Conservation (phyloP, 129 eudicot species). For the Artemisia tridentata region DNA sequence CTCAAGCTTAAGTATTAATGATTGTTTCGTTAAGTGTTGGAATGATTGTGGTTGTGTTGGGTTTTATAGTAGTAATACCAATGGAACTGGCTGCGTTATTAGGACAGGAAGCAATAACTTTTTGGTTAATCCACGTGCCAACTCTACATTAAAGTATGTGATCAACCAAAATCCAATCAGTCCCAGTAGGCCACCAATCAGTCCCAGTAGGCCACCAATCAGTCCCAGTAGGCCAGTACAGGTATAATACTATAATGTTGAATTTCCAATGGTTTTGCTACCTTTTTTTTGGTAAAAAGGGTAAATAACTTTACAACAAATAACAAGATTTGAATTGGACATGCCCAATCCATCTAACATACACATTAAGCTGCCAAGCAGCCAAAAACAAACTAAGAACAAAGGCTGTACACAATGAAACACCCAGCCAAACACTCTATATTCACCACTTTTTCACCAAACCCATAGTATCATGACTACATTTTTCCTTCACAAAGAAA, state of each 20-base stretch:
- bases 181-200: too few species aligned
- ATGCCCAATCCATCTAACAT: too few species aligned
- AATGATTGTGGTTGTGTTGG: constrained; percentile 46
- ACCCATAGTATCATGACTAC: too few species aligned
- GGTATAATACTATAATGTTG: constrained; percentile 1
- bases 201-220: too few species aligned
- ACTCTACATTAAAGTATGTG: constrained; percentile 12
- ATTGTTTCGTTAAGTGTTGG: constrained; percentile 50
- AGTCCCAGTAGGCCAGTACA: neutral
- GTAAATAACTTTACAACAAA: too few species aligned
- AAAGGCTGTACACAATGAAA: too few species aligned
- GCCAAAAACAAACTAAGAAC: too few species aligned
- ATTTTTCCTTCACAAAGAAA: too few species aligned
- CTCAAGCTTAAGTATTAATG: constrained; percentile 38
- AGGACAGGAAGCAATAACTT: constrained; percentile 14
- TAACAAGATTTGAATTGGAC: too few species aligned
- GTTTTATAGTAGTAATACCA: constrained; percentile 9
- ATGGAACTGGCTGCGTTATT: constrained; percentile 30
- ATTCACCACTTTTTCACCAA: neutral
- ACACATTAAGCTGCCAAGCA: too few species aligned
- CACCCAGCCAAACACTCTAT: too few species aligned
- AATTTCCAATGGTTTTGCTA: neutral
- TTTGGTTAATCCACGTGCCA: constrained; percentile 7
- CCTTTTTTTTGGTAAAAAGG: too few species aligned
- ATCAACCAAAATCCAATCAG: constrained; percentile 15